Conservation (phyloP, 2,329 filamentous ascomycete genomes). For the Neonectria coccinea region DNA sequence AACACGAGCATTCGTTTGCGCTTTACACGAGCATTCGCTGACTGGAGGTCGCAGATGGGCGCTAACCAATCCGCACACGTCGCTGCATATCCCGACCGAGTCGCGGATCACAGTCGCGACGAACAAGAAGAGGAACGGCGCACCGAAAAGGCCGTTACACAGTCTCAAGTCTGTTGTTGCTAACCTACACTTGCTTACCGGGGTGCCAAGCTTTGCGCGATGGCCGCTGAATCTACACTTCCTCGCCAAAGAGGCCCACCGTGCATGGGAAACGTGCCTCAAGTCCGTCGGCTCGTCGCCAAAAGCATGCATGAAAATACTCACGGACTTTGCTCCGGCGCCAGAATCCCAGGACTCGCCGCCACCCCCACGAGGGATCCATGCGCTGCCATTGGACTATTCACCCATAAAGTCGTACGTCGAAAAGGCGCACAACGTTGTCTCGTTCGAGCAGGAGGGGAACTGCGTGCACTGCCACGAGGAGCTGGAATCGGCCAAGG, state of each 20-base stretch:
- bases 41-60: slow-evolving; percentile 76
- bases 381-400: slow-evolving; percentile 68
- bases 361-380: slow-evolving; percentile 59
- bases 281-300: slow-evolving; percentile 61
- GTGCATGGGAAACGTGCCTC: slow-evolving; percentile 74
- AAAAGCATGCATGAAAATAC: slow-evolving; percentile 62
- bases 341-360: slow-evolving; percentile 21
- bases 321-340: slow-evolving; percentile 64
- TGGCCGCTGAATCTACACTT: slow-evolving; percentile 89
- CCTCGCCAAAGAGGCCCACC: slow-evolving; percentile 77
- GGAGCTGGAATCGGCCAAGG: slow-evolving; percentile 58
- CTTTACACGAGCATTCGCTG: not conserved
- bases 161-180: slow-evolving; percentile 77
- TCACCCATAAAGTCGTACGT: slow-evolving; percentile 64
- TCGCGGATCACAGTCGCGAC: slow-evolving; percentile 69
- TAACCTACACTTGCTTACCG: slow-evolving; percentile 84
- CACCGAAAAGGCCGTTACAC: slow-evolving; percentile 66
- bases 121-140: slow-evolving; percentile 63
- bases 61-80: slow-evolving; percentile 85
- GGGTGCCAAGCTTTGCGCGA: slow-evolving; percentile 80
- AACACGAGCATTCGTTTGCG: slow-evolving; percentile 45
- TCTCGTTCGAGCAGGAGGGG: slow-evolving; percentile 68
- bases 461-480: slow-evolving; percentile 65
- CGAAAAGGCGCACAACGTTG: slow-evolving; percentile 65
- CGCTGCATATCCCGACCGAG: slow-evolving; percentile 78